These are phyloP conservation scores for Colletotrichum sp. DNA, from an alignment of 2,329 filamentous ascomycete species.

Conservation along the genomic window DNA sequence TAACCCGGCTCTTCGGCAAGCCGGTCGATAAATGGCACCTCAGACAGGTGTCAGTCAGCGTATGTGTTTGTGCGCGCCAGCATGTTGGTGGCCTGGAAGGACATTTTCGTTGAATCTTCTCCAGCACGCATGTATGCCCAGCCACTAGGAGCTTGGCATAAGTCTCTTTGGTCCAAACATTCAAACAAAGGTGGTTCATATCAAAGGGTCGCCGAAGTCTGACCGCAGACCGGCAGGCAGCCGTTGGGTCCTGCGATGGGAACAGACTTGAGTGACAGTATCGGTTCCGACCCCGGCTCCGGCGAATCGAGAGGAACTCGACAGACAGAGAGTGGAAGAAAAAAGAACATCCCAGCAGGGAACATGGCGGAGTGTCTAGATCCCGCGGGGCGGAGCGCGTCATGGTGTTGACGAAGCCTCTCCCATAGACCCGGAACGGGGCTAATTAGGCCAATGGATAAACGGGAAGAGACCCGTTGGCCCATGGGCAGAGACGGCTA, in stretches of 20 bases:
- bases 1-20: neutral
- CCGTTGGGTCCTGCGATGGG: neutral
- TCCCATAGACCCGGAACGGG: neutral
- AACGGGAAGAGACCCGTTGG: neutral
- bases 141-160: neutral
- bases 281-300: conserved; percentile 10
- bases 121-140: neutral
- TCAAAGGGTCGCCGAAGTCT: neutral
- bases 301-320: neutral
- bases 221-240: neutral
- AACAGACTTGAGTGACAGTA: neutral
- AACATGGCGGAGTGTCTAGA: neutral
- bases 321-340: neutral
- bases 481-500: no score
- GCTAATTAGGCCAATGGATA: neutral
- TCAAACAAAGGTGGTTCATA: neutral
- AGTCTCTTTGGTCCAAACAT: neutral
- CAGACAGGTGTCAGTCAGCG: conserved; percentile 4
- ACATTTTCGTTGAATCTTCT: neutral
- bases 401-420: neutral
- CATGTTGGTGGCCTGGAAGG: neutral
- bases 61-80: neutral
- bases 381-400: neutral
- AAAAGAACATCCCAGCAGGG: neutral
- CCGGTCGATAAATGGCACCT: conserved; percentile 4